Evolutionary conservation across 129 eudicot genomes (phyloP).

Genomic region (Calendula officinalis): DNA sequence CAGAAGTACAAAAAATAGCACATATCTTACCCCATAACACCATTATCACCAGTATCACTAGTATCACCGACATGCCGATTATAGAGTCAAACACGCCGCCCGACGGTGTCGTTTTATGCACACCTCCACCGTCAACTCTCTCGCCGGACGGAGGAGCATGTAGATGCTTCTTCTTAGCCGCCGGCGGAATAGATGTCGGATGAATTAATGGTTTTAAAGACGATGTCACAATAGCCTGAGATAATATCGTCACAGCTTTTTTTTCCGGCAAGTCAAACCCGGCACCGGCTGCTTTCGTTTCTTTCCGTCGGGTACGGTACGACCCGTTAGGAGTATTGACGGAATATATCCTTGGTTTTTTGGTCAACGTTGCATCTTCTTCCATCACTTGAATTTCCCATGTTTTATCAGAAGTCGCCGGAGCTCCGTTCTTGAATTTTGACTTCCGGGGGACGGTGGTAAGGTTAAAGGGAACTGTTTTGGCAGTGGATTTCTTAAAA

Average conservation of each 20-base stretch:
- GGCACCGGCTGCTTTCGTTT: constrained; percentile 13
- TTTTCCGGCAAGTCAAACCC: neutral
- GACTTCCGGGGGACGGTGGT: constrained; percentile 1
- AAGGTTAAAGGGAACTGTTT: constrained; percentile 26
- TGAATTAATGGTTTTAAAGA: constrained; percentile 3
- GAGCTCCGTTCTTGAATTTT: neutral
- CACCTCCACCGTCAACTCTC: neutral
- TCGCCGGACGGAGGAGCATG: neutral
- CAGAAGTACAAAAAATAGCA: constrained; percentile 61
- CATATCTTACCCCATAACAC: constrained; percentile 62
- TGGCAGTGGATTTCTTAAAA: constrained; percentile 21
- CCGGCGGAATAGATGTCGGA: constrained; percentile 3
- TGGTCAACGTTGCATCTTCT: constrained; percentile 12
- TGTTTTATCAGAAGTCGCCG: neutral
- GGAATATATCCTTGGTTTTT: constrained; percentile 1
- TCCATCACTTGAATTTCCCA: constrained; percentile 24
- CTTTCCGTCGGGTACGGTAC: constrained; percentile 21
- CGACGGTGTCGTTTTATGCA: neutral
- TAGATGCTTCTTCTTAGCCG: neutral
- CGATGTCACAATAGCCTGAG: constrained; percentile 7
- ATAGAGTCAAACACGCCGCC: constrained; percentile 35
- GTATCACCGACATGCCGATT: constrained; percentile 45
- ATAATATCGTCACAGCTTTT: neutral
- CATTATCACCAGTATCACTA: constrained; percentile 45
- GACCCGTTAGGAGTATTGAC: constrained; percentile 27